A percentile compares a stretch with the other conserved stretches of the same genome.
These are phyloP conservation scores for Cardamine resedifolia DNA, from an alignment of 345 rosid species.

Conservation along the genomic window DNA sequence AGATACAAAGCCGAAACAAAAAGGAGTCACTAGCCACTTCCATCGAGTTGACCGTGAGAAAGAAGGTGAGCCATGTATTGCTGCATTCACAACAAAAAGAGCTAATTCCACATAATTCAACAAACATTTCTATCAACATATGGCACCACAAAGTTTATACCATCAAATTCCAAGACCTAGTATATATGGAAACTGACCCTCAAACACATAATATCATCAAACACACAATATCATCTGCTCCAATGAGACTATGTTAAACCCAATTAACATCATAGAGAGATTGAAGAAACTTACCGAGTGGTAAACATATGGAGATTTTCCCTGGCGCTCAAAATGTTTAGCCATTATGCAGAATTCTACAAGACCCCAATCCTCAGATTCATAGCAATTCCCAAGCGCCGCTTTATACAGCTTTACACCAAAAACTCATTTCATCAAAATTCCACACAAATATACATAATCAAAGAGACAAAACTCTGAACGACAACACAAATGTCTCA, in stretches of 20 bases:
- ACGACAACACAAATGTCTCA: background rate
- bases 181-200: background rate
- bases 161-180: background rate
- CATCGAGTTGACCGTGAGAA: constrained; percentile 84
- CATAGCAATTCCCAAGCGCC: constrained; percentile 86
- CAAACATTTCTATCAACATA: constrained; percentile 1
- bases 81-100: constrained; percentile 46
- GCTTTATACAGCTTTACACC: constrained; percentile 72
- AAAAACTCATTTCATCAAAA: constrained; percentile 17
- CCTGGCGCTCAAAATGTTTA: constrained; percentile 94
- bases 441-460: background rate
- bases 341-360: too few species aligned
- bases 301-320: constrained; percentile 85
- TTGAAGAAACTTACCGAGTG: constrained; percentile 60
- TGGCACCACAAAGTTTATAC: background rate
- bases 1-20: background rate
- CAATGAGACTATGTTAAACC: background rate
- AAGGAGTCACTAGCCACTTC: constrained; percentile 50
- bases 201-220: too few species aligned
- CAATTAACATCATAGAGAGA: background rate
- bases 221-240: background rate
- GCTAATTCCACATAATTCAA: background rate
- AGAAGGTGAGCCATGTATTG: constrained; percentile 94
- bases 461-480: background rate
- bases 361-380: constrained; percentile 88